Evolutionary conservation across 345 rosid genomes (phyloP), one percentile per base, ranked within the genome.

Genomic region (Eucalyptus microcorys): DNA sequence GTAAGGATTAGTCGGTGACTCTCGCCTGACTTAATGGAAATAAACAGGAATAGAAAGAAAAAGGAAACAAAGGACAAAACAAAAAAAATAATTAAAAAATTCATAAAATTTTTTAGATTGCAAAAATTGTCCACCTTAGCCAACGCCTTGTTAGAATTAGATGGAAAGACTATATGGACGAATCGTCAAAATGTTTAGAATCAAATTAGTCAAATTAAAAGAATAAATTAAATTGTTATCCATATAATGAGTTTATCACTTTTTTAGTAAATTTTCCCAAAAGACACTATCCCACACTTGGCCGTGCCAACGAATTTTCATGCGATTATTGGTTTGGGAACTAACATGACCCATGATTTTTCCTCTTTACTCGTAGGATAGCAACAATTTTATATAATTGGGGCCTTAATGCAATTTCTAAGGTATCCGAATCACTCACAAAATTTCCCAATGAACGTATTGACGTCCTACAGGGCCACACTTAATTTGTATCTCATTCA

Each of bases 141-240:
- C 0, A 1, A 59, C 6, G 3, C 7, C 14, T 27, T 11, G 71
- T n/a, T 30, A 61, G 71, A 30, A 61, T 61, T 61, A 13, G 37
- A n/a, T 7, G 4, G 19, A 61, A 61, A 61, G 4, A 30, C 71
- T 30, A 14, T 1, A 61, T 61, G 4, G 1, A 4, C 2, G 1
- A 61, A 61, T 61, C 2, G 5, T 30, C 71, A 61, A 30, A 30
- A 61, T 7, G 5, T 30, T 26, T 59, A 10, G n/a, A 24, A 24
- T 26, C 26, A 59, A 57, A 59, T 8, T 8, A 10, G 6, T 0
- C 32, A 26, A 24, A 30, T 61, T 61, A 14, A 61, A 61, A 61
- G 7, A 27, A 30, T 14, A 12, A 13, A 61, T 7, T 30, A 14
- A 61, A 61, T 30, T 14, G 3, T 3, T 30, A 30, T 30, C 17